Conservation (phyloP, 202 grass and related monocot species). For the Elaeis oleifera region DNA sequence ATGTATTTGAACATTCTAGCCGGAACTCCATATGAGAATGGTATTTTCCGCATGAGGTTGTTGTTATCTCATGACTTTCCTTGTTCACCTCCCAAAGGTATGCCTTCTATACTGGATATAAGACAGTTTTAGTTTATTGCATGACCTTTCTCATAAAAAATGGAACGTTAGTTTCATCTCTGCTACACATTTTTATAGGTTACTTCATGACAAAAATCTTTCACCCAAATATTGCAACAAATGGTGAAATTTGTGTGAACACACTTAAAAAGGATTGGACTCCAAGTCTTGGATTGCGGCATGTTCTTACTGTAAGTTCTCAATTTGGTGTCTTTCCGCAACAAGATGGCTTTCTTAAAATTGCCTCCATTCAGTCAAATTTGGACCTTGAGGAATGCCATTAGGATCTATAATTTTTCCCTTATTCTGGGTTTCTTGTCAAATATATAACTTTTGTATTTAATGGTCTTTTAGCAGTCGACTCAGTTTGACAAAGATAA, state of each 20-base stretch:
- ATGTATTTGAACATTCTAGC: conserved; percentile 30
- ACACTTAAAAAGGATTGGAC: conserved; percentile 93
- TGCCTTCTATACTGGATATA: neutral
- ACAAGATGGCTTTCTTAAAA: neutral
- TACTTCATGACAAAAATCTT: conserved; percentile 95
- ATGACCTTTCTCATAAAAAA: no score
- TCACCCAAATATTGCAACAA: conserved; percentile 85
- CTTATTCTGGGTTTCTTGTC: no score
- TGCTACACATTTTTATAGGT: conserved; percentile 27
- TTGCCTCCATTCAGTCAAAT: no score
- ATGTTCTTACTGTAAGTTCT: conserved; percentile 68
- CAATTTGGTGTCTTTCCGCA: no score
- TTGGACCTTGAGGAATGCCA: no score
- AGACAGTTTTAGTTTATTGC: neutral
- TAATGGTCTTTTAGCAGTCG: no score
- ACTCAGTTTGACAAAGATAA: no score
- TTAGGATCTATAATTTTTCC: no score
- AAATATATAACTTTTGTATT: no score
- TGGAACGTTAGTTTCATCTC: neutral
- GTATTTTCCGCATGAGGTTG: conserved; percentile 81
- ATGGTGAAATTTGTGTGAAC: conserved; percentile 94
- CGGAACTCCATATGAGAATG: conserved; percentile 91
- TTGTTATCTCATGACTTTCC: conserved; percentile 69
- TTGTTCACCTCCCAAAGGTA: conserved; percentile 79
- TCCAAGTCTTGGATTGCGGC: conserved; percentile 72